Percentiles rank a stretch among this genome's conserved stretches.
Evolutionary conservation across 2,329 filamentous ascomycete genomes (phyloP).

Genomic region (Sporothrix dimorphospora): DNA sequence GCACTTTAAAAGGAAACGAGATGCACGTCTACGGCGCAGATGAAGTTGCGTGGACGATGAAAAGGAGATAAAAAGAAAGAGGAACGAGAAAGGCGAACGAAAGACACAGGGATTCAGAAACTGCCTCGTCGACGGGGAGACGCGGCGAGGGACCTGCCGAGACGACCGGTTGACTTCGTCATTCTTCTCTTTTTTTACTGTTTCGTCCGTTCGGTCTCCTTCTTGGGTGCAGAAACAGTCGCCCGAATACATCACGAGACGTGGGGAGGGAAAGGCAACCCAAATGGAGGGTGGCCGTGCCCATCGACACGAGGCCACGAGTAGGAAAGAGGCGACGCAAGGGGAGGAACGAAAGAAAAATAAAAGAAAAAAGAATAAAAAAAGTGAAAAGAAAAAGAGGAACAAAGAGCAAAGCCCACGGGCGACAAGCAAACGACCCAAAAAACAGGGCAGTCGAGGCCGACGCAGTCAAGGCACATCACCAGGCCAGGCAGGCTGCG

Average conservation of each 20-base stretch:
- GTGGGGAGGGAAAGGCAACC: background rate
- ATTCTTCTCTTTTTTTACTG: background rate
- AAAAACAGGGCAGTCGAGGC: too few relatives aligned
- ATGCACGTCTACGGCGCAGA: background rate
- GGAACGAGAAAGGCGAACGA: background rate
- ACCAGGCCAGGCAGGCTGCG: background rate
- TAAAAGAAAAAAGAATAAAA: background rate
- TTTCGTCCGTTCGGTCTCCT: background rate
- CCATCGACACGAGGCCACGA: conserved; percentile 13
- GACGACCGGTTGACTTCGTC: background rate
- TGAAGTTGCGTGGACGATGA: background rate
- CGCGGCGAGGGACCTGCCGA: background rate
- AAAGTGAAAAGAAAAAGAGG: background rate
- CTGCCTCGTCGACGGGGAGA: background rate
- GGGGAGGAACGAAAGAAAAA: too few relatives aligned
- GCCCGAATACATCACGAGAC: background rate
- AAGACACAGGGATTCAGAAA: conserved; percentile 1
- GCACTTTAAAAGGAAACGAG: background rate
- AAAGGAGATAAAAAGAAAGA: background rate
- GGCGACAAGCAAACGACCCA: too few relatives aligned
- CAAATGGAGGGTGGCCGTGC: background rate
- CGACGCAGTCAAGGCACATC: background rate
- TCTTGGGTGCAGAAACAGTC: background rate
- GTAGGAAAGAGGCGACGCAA: conserved; percentile 11
- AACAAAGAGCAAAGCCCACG: too few relatives aligned